A percentile compares a stretch with the other conserved stretches of the same genome.
Conservation (phyloP, 2,329 filamentous ascomycete species). For the Polytolypa hystricis region DNA sequence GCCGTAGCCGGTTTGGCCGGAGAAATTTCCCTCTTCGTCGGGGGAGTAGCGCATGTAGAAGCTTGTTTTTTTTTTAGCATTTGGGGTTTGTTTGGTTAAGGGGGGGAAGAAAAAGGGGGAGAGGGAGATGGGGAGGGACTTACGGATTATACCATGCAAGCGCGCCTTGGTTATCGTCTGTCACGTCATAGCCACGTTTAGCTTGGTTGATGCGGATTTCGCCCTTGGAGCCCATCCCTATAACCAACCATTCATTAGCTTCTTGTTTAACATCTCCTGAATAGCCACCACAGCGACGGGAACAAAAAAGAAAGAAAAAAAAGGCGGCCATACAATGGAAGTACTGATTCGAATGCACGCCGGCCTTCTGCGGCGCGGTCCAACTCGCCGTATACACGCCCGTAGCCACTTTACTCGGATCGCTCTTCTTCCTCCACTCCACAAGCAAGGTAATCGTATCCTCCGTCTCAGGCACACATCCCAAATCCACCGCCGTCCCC, state of each 20-base stretch:
- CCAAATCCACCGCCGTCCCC: constrained; percentile 66
- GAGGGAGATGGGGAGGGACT: constrained; percentile 18
- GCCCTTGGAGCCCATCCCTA: constrained; percentile 64
- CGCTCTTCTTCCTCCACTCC: constrained; percentile 67
- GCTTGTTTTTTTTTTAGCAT: constrained; percentile 22
- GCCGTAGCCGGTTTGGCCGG: constrained; percentile 80
- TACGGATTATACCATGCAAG: constrained; percentile 80
- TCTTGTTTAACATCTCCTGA: too few species aligned
- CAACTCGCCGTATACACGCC: constrained; percentile 89
- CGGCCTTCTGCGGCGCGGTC: constrained; percentile 85
- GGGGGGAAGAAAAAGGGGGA: not conserved
- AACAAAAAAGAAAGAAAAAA: not conserved
- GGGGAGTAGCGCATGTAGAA: constrained; percentile 94
- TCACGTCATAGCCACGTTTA: constrained; percentile 87
- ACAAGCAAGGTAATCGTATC: constrained; percentile 88
- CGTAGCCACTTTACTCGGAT: constrained; percentile 61
- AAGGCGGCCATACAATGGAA: constrained; percentile 56
- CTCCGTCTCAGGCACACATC: constrained; percentile 71
- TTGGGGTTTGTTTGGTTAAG: not conserved
- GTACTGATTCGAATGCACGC: constrained; percentile 94
- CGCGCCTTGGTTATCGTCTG: constrained; percentile 57
- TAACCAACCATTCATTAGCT: too few species aligned
- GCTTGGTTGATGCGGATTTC: constrained; percentile 88
- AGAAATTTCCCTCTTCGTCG: constrained; percentile 90
- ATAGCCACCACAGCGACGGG: too few species aligned